Conservation (phyloP, 2,329 filamentous ascomycete species). For the Arthroderma sp. region DNA sequence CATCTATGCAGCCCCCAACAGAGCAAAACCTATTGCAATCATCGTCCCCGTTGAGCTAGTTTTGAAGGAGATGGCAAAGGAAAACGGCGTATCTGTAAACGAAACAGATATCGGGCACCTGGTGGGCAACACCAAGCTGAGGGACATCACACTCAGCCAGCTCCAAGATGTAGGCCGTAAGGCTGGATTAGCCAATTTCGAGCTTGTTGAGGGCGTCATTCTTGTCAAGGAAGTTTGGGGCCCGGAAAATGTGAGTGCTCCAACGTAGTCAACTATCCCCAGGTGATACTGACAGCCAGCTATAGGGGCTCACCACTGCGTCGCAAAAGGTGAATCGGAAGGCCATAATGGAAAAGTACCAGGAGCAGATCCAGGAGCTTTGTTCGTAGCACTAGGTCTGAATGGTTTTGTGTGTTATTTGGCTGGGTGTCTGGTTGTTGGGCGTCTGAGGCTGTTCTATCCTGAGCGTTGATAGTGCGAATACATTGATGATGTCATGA, state of each 20-base stretch:
- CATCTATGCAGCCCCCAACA: constrained; percentile 40
- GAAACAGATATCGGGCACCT: constrained; percentile 14
- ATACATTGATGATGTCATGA: too few species aligned
- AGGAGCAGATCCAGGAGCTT: constrained; percentile 41
- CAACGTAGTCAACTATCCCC: neutral
- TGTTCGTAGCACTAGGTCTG: too few species aligned
- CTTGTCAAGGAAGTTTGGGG: constrained; percentile 35
- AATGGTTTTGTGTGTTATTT: too few species aligned
- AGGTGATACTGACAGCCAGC: constrained; percentile 16
- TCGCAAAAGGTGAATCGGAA: constrained; percentile 62
- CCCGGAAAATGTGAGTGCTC: constrained; percentile 25
- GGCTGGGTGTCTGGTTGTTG: too few species aligned
- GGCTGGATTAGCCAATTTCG: constrained; percentile 26
- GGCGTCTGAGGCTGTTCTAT: too few species aligned
- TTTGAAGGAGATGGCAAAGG: constrained; percentile 46
- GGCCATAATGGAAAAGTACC: constrained; percentile 49
- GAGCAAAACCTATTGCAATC: constrained; percentile 43
- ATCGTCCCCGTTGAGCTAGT: constrained; percentile 52
- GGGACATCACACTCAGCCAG: constrained; percentile 27
- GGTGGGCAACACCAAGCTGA: constrained; percentile 29
- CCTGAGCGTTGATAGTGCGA: too few species aligned
- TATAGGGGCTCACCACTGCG: constrained; percentile 50
- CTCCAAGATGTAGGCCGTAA: constrained; percentile 25
- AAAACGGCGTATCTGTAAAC: constrained; percentile 28
- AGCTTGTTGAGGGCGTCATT: constrained; percentile 32